Percentiles rank a stretch among this genome's conserved stretches.
phyloP scores from a whole-genome alignment of 768 basidiomycete species.

The Rhodotorula diobovata region DNA sequence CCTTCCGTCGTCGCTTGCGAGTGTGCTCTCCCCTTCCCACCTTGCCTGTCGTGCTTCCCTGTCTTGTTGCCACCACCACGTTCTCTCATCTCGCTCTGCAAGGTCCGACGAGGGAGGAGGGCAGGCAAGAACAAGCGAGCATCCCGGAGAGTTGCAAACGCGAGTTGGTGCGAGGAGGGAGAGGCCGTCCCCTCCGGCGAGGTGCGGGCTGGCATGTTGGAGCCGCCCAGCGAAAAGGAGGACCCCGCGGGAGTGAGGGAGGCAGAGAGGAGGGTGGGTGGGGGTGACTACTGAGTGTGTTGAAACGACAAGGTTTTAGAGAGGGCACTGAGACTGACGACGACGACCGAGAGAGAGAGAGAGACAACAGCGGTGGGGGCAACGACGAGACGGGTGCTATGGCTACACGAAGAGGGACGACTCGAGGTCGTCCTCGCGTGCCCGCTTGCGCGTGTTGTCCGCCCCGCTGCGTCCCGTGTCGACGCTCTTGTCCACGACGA shows the following conservation, averaged over 20 bases:
- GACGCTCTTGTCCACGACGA: slow-evolving; percentile 59
- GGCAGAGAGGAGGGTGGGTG: neutral
- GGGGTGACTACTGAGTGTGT: neutral
- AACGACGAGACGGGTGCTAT: too few relatives aligned
- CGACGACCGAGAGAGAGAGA: neutral
- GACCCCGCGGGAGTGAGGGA: too few relatives aligned
- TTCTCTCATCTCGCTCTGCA: neutral
- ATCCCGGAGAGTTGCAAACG: neutral
- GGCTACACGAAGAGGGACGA: slow-evolving; percentile 22
- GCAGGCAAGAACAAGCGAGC: neutral
- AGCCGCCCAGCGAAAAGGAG: neutral
- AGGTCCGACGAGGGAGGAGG: too few relatives aligned
- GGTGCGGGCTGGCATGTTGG: neutral
- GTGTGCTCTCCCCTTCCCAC: too few relatives aligned
- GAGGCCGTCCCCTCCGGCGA: neutral
- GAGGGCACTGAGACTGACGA: neutral
- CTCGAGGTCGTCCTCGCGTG: neutral
- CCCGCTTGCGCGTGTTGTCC: slow-evolving; percentile 1
- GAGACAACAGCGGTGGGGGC: neutral
- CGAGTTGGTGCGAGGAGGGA: neutral
- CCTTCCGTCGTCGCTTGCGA: neutral
- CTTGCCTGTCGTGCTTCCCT: too few relatives aligned
- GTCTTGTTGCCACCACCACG: neutral
- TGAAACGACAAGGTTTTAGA: slow-evolving; percentile 1
- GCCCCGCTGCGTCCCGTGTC: slow-evolving; percentile 3